Conservation (phyloP, 202 grass and related monocot genomes). For the Hordeum pubiflorum region DNA sequence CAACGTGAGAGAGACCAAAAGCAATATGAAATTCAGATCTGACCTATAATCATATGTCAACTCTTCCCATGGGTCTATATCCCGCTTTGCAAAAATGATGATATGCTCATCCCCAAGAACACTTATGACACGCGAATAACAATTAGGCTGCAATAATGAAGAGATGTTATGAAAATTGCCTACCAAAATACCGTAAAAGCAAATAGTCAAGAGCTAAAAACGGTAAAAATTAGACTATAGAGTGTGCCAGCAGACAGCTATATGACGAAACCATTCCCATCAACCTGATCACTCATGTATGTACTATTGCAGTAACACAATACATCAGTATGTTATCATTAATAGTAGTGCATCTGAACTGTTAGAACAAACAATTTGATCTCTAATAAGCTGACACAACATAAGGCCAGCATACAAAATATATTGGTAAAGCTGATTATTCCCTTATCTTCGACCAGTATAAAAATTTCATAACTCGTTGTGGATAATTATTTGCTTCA, state of each 20-base stretch:
- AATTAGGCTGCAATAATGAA: conserved; percentile 70
- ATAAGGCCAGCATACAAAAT: neutral
- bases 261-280: neutral
- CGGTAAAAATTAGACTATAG: neutral
- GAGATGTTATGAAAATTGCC: conserved; percentile 7
- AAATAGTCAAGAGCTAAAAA: neutral
- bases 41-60: conserved; percentile 97
- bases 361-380: neutral
- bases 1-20: neutral
- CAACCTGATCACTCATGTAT: neutral
- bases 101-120: conserved; percentile 86
- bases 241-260: neutral
- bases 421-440: neutral
- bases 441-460: neutral
- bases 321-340: neutral
- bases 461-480: neutral
- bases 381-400: conserved; percentile 3
- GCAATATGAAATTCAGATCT: conserved; percentile 11
- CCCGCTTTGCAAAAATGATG: conserved; percentile 93
- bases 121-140: conserved; percentile 94
- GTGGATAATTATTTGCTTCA: neutral
- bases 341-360: neutral
- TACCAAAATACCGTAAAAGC: neutral
- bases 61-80: conserved; percentile 96
- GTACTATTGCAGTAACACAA: neutral